Conservation (phyloP, 2,329 filamentous ascomycete species). For the Fusarium austroafricanum region DNA sequence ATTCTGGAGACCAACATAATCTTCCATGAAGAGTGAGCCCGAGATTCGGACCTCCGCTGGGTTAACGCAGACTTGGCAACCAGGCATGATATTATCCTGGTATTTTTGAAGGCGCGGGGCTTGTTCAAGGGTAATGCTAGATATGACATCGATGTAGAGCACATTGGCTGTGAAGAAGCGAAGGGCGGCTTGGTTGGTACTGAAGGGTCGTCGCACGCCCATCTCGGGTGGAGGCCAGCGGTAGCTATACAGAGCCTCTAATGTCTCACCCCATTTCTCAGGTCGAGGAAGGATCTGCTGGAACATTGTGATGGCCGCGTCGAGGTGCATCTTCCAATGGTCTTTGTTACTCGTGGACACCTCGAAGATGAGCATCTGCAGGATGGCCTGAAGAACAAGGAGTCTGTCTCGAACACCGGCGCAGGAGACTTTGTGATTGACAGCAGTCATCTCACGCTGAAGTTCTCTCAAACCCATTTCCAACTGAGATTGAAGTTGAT, state of each 20-base stretch:
- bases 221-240: conserved; percentile 52
- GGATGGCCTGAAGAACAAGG: conserved; percentile 61
- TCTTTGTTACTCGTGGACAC: conserved; percentile 58
- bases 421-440: conserved; percentile 49
- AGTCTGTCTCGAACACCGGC: conserved; percentile 51
- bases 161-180: conserved; percentile 61
- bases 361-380: conserved; percentile 67
- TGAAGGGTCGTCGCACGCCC: conserved; percentile 53
- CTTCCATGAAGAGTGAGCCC: conserved; percentile 58
- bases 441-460: conserved; percentile 55
- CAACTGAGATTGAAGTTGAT: conserved; percentile 58
- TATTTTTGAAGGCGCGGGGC: conserved; percentile 57
- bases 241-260: conserved; percentile 48
- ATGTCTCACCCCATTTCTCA: conserved; percentile 52
- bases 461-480: conserved; percentile 59
- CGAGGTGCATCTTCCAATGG: conserved; percentile 63
- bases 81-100: conserved; percentile 55
- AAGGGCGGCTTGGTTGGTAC: conserved; percentile 59
- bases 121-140: conserved; percentile 59
- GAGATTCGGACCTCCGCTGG: conserved; percentile 36
- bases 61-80: conserved; percentile 38
- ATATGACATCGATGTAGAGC: conserved; percentile 62
- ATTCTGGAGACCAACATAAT: conserved; percentile 67
- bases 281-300: conserved; percentile 56
- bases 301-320: conserved; percentile 63